phyloP scores from a whole-genome alignment of 2,329 filamentous ascomycete species.

The Tolypocladium pustulatum region DNA sequence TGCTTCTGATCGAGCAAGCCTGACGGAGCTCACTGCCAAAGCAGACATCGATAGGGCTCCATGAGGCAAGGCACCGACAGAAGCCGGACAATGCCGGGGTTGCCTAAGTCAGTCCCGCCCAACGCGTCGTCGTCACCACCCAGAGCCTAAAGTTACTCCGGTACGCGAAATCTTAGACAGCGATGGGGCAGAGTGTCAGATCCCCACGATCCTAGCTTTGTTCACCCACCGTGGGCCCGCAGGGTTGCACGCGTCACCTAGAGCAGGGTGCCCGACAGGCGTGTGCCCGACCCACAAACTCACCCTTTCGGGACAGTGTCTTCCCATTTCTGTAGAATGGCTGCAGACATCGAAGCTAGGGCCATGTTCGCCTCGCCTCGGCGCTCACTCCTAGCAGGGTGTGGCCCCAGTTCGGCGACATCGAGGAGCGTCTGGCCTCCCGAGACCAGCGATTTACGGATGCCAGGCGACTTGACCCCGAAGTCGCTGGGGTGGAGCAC shows the following conservation, averaged over 20 bases:
- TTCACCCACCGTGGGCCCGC: background rate
- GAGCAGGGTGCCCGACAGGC: background rate
- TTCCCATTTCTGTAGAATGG: background rate
- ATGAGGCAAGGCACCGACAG: background rate
- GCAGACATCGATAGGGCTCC: background rate
- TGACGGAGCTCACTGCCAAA: background rate
- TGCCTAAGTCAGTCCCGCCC: background rate
- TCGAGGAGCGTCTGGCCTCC: background rate
- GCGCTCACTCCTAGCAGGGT: background rate
- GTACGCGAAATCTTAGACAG: conserved; percentile 6
- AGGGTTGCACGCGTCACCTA: conserved; percentile 1
- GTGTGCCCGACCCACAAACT: background rate
- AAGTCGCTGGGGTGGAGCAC: too few species aligned
- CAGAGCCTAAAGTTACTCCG: background rate
- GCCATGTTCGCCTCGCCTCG: background rate
- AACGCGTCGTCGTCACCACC: conserved; percentile 2
- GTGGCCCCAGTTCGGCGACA: conserved; percentile 1
- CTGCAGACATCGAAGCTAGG: background rate
- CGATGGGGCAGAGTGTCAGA: conserved; percentile 7
- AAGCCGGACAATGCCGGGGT: background rate
- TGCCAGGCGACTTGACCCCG: background rate
- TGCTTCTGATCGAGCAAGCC: background rate
- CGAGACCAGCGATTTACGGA: background rate
- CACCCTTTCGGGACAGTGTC: background rate
- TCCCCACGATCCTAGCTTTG: conserved; percentile 5